Evolutionary conservation across 352 stramenopile species (phyloP).

Genomic region (Nothophytophthora sp.): DNA sequence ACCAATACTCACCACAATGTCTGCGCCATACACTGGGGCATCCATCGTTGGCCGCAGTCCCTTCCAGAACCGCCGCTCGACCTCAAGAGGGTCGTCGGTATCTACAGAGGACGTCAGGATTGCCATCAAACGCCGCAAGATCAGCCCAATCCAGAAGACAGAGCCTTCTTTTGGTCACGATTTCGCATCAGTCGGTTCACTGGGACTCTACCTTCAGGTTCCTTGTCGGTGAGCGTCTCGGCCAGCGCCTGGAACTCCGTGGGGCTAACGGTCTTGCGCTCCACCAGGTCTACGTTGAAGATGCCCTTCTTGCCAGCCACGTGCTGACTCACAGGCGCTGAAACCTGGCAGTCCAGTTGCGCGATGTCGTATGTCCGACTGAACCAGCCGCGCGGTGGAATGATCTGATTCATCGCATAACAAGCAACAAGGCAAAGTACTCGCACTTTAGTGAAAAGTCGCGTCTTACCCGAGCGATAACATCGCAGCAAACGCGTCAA

Average conservation of each 20-base stretch:
- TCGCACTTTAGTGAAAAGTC: no score
- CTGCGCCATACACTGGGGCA: conserved; percentile 88
- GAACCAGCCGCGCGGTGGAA: conserved; percentile 82
- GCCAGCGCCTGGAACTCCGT: conserved; percentile 63
- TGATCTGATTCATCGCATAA: conserved; percentile 32
- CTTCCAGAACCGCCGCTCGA: conserved; percentile 91
- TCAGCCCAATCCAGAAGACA: no score
- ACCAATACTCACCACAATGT: conserved; percentile 87
- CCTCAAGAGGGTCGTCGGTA: conserved; percentile 41
- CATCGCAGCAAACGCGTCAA: no score
- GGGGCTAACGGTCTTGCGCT: conserved; percentile 72
- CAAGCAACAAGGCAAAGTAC: no score
- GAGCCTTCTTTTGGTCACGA: no score
- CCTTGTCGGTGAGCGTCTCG: conserved; percentile 25
- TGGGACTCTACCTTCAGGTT: conserved; percentile 37
- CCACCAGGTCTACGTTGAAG: conserved; percentile 91
- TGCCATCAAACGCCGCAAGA: no score
- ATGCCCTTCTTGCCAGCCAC: conserved; percentile 89
- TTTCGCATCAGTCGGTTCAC: no score
- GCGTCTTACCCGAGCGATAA: conserved; percentile 4
- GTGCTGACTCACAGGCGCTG: conserved; percentile 78
- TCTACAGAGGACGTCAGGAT: conserved; percentile 10
- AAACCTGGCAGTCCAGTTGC: conserved; percentile 50
- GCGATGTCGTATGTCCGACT: conserved; percentile 62
- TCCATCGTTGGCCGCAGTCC: conserved; percentile 84